These are phyloP conservation scores for Allium cepa DNA, from an alignment of 106 monocot species.

Conservation along the genomic window DNA sequence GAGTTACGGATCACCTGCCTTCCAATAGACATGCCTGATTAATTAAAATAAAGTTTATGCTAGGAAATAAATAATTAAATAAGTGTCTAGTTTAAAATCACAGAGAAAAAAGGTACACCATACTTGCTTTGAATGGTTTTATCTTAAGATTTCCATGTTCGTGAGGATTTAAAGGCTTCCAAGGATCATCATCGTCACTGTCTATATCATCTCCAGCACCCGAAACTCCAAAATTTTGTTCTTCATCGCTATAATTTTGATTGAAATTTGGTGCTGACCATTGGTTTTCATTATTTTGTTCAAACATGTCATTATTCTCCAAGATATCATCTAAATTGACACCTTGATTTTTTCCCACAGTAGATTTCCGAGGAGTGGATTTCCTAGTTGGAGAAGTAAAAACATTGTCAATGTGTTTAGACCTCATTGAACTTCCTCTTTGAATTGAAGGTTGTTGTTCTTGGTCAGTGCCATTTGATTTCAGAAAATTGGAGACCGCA, in stretches of 20 bases:
- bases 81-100: background rate
- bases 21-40: conserved; percentile 47
- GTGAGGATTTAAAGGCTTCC: conserved; percentile 95
- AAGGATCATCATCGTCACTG: conserved; percentile 59
- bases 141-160: conserved; percentile 77
- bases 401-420: conserved; percentile 28
- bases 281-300: conserved; percentile 14
- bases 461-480: conserved; percentile 26
- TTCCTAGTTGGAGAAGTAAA: conserved; percentile 40
- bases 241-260: conserved; percentile 18
- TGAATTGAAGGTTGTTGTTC: conserved; percentile 10
- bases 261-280: conserved; percentile 16
- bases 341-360: conserved; percentile 18
- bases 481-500: conserved; percentile 51
- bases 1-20: conserved; percentile 20
- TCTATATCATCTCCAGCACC: conserved; percentile 45
- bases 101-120: background rate
- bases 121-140: conserved; percentile 76
- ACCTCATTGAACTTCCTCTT: conserved; percentile 30
- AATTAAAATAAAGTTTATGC: background rate
- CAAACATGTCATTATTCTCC: conserved; percentile 18
- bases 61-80: background rate
- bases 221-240: conserved; percentile 28
- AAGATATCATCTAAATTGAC: conserved; percentile 17
- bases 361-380: conserved; percentile 39